Base-by-base conservation (phyloP, 441 rosid species). In the Capsella rubella region DNA sequence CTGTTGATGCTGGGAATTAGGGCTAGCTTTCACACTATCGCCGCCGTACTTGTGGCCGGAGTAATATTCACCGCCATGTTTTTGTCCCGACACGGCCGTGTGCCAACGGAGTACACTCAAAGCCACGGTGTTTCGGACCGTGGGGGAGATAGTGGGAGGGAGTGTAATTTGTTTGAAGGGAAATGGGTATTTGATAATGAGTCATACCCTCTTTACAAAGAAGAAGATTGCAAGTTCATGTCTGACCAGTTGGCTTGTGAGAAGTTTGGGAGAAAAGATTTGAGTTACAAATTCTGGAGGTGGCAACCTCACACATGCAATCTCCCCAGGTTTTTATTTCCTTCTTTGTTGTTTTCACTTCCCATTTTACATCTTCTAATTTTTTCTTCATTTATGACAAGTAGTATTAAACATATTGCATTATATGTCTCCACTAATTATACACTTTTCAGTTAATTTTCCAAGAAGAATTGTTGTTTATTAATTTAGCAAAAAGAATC, bases 241-340 rank as follows among this genome's bases (percentile, higher is more conserved):
- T 85, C 90, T 50, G 87, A 84, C 43, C 88, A 87, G 79, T 61
- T 86, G 78, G 84, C 91, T 39, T 82, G 91, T 69, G 81, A 80
- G 73, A 87, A 83, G 72, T 86, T 84, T 70, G 90, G 90, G 37
- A 81, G 94, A 72, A 80, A 77, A 62, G 84, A 83, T 63, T 64
- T 78, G 62, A 80, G 54, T 71, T 87, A 84, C 58, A 84, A 59
- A 68, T 71, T 63, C 31, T 86, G 85, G 94, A 80, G 89, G 54
- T 87, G 89, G 91, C 89, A 87, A 25, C 91, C 91, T 74, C 84
- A 80, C 49, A 70, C 66, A 0, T 89, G 94, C 50, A 81, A 89
- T 76, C 90, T 87, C 59, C 87, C 90, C 32, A 85, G 94, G 91
- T 87, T 51, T 87, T 51, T 29, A 1, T 62, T 10, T 18, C 47